Evolutionary conservation across 2,329 filamentous ascomycete genomes (phyloP), one percentile per base, ranked within the genome.

Genomic region (Botrytis aclada): DNA sequence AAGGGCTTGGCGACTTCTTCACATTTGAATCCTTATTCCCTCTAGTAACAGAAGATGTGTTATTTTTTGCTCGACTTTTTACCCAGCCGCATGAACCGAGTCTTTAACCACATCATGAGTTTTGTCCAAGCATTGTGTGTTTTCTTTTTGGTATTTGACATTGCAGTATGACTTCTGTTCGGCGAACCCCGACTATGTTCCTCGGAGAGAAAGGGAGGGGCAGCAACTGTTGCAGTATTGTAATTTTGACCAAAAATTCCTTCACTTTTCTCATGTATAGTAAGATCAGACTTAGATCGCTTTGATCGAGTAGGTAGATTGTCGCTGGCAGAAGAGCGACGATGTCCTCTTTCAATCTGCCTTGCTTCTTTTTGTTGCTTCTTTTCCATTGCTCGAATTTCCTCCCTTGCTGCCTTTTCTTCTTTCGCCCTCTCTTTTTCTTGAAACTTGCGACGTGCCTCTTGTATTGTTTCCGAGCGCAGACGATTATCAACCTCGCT

Each of bases 21-120:
- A 69, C 18, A 32, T 69, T 29, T 56, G 34, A 41, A 32, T 22
- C 37, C n/a, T 12, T 43, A 32, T 10, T 69, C 47, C 34, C 47
- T 41, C n/a, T 1, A 67, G 54, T 34, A 25, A 65, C 43, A 51
- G 16, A 32, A 58, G 10, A 54, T 8, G 18, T 41, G 45, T 61
- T 58, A 71, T 34, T 54, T 70, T 25, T 25, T 70, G n/a, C 51
- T 29, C 25, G 70, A 65, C 74, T 77, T 78, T 65, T 74, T 75
- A 22, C 74, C 69, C 74, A 85, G 79, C 10, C 84, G 82, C 64
- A 88, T 80, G 45, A 88, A 81, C 74, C 85, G 84, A n/a, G 89
- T 91, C 74, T 88, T 84, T 39, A 91, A 80, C 89, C 89, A 91
- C 72, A 91, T 83, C 69, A 91, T 84, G 77, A 91, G 90, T 34